These are phyloP conservation scores for Recurvomyces mirabilis DNA, from an alignment of 495 filamentous ascomycete genomes.

Conservation along the genomic window DNA sequence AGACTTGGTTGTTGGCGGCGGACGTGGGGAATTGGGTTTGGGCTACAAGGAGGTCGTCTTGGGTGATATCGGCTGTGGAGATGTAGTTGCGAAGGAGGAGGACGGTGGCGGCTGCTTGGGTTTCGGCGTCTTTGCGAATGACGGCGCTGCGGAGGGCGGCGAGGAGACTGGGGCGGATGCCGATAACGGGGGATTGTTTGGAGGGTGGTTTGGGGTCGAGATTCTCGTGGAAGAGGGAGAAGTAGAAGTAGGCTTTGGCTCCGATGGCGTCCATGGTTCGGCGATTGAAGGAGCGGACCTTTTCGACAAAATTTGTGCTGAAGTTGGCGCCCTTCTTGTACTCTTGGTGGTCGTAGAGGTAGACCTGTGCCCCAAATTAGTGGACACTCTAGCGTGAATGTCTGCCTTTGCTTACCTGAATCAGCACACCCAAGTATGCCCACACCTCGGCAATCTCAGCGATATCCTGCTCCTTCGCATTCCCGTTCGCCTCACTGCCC, in stretches of 20 bases:
- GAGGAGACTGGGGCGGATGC: constrained; percentile 75
- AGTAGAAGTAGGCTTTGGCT: constrained; percentile 96
- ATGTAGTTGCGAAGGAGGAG: constrained; percentile 93
- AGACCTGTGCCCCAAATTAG: constrained; percentile 53
- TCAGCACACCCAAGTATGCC: constrained; percentile 76
- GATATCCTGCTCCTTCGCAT: constrained; percentile 8
- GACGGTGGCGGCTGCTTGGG: constrained; percentile 87
- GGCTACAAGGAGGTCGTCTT: constrained; percentile 88
- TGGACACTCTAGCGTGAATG: background rate
- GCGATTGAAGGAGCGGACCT: constrained; percentile 79
- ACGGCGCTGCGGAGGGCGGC: constrained; percentile 85
- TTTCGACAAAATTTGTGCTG: constrained; percentile 67
- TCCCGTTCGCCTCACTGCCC: background rate
- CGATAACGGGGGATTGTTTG: constrained; percentile 67
- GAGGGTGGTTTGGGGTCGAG: constrained; percentile 77
- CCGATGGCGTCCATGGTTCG: constrained; percentile 87
- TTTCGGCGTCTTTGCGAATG: constrained; percentile 89
- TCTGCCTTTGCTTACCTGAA: constrained; percentile 28
- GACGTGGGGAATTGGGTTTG: constrained; percentile 89
- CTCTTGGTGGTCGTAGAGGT: constrained; percentile 72
- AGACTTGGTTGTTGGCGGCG: constrained; percentile 95
- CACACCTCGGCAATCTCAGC: constrained; percentile 61
- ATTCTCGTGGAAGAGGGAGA: constrained; percentile 85
- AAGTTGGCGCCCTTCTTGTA: constrained; percentile 71
- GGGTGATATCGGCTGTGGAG: constrained; percentile 87